phyloP scores from a whole-genome alignment of 164 flowering plant species.

The Vitis rotundifolia region DNA sequence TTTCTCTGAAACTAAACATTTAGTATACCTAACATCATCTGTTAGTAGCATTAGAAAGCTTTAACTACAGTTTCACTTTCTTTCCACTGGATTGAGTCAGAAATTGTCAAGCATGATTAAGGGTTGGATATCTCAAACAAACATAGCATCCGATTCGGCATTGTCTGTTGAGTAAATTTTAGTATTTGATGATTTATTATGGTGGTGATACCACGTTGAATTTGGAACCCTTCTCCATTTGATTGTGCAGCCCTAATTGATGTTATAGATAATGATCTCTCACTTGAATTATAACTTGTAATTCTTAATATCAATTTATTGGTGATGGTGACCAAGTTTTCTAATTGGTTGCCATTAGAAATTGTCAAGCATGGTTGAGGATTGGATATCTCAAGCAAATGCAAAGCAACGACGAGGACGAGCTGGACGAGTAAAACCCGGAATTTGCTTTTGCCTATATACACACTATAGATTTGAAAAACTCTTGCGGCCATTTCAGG shows the following conservation, averaged over 20 bases:
- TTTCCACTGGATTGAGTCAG: too few relatives aligned
- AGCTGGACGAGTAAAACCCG: slow-evolving; percentile 98
- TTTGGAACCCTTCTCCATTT: background rate
- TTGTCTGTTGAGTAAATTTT: too few relatives aligned
- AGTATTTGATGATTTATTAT: too few relatives aligned
- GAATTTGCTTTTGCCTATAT: slow-evolving; percentile 82
- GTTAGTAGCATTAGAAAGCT: too few relatives aligned
- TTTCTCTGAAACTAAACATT: too few relatives aligned
- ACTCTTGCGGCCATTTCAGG: slow-evolving; percentile 90
- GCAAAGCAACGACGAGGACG: slow-evolving; percentile 89
- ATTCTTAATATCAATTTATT: background rate
- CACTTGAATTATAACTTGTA: background rate
- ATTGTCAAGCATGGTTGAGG: slow-evolving; percentile 95
- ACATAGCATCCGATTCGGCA: too few relatives aligned
- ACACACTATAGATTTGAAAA: slow-evolving; percentile 77
- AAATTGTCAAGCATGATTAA: too few relatives aligned
- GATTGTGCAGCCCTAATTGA: background rate
- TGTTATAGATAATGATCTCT: background rate
- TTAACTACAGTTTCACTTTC: too few relatives aligned
- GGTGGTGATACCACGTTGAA: too few relatives aligned
- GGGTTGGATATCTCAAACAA: too few relatives aligned
- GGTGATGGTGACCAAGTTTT: slow-evolving; percentile 1
- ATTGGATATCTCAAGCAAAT: slow-evolving; percentile 96
- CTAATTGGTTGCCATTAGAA: slow-evolving; percentile 47
- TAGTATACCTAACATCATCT: too few relatives aligned